Base-by-base conservation (phyloP, 1,284 basidiomycete genomes). In the Lentinula novae-zelandiae region DNA sequence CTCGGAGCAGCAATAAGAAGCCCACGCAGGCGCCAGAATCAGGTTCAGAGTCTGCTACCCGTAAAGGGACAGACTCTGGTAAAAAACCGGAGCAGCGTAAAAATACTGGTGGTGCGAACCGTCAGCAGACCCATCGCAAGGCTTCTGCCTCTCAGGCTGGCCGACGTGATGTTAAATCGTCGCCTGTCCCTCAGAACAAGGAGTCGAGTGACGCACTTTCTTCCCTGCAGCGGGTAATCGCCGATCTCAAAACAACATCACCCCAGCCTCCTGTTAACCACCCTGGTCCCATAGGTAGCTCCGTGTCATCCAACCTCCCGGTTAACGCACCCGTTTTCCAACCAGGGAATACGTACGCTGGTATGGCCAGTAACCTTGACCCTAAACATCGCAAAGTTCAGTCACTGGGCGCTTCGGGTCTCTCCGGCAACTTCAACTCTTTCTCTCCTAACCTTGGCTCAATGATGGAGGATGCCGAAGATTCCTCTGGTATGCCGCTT, bases 381-480 rank as follows among this genome's bases (percentile, higher is more conserved):
- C 78, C 82, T 8, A 84, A 88, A 67, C 90, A 93, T 69, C 88
- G 90, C 70, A 93, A 92, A 72, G 89, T 90, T 50, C 83, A 79
- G 10, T 92, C 91, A 3, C 77, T 92, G 55, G 89, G 90, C 40
- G 75, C 81, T 53, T 77, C 82, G 38, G 74, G 77, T 46, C 76
- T 85, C 58, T 81, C 84, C 13, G 79, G 78, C 60, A 85, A 84
- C 67, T 85, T 86, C 70, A 83, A 81, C 68, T 82, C 82, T 4
- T 93, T 86, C 72, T 85, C 89, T 17, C 89, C 91, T 57, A 83
- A 90, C 70, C 79, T 93, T 44, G 90, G 89, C 50, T 79, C 89
- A 48, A 93, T 93, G 88, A 84, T 86, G 68, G 90, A 93, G 69
- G 90, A 90, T 67, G 83, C 74, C 10, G 90, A 91, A 70, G 90